Conservation (phyloP, 306 rosid genomes). For the Gillenia trifoliata region DNA sequence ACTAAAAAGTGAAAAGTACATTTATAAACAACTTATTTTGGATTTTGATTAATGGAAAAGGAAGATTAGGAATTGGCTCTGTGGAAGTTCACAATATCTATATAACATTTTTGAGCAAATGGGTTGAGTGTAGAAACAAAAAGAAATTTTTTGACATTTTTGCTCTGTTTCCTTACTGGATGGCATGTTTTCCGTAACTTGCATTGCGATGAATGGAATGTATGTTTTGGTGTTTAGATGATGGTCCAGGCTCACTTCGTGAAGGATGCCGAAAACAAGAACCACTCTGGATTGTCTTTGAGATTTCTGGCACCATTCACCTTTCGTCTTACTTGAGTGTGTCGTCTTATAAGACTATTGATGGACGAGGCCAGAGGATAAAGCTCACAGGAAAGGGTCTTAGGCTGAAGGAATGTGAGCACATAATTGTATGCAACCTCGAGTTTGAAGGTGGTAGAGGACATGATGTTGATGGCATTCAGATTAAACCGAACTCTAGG, state of each 20-base stretch:
- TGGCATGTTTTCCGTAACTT: not conserved
- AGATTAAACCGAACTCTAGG: constrained; percentile 34
- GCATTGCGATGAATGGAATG: not conserved
- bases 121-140: too few relatives aligned
- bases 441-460: constrained; percentile 39
- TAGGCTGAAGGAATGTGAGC: constrained; percentile 38
- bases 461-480: constrained; percentile 39
- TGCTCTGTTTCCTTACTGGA: not conserved
- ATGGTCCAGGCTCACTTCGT: constrained; percentile 77
- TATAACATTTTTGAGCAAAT: not conserved
- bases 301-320: constrained; percentile 52
- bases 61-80: not conserved
- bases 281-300: constrained; percentile 74
- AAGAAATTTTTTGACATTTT: not conserved
- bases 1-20: not conserved
- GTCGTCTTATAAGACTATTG: constrained; percentile 35
- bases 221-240: constrained; percentile 38
- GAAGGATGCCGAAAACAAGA: constrained; percentile 60
- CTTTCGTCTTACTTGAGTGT: constrained; percentile 25
- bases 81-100: not conserved
- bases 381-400: constrained; percentile 34
- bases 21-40: not conserved
- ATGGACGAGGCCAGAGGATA: constrained; percentile 33
- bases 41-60: not conserved
- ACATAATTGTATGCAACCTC: constrained; percentile 34